Base-by-base conservation (phyloP, 257 asterid species). In the Solanum medicagineum region DNA sequence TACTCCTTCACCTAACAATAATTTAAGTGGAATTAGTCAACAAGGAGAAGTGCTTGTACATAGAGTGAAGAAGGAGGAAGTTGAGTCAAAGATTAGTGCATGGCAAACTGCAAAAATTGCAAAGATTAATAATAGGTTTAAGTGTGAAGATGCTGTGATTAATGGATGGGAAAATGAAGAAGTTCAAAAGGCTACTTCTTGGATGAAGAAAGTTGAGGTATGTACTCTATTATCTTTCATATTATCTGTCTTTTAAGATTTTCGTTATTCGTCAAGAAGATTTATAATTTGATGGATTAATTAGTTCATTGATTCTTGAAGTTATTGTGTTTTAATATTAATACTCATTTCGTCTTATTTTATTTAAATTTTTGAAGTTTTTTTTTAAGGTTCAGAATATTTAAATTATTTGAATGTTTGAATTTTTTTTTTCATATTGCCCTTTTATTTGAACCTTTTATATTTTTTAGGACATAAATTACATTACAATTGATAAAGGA, bases 191-290 rank as follows among this genome's bases (percentile, higher is more conserved):
- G 95, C 98, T 16, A 88, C 77, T 36, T 90, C 98, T 11, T 90
- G 95, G 97, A 96, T 96, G 97, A 96, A 96, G 94, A 96, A 96
- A 90, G 86, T 95, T 66, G 98, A 96, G 98, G 99, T 96, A 90
- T 14, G 85, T 84, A 2, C 5, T 26, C 1, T 1, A 3, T 6
- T 17, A 2, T 7, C 36, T 73, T 32, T 22, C 6, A 47, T 75
- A 47, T 75, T 75, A 75, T 75, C 24, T 15, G 10, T 51, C 15
- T 75, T 49, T 73, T 73, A 45, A 47, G 14, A n/a, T 74, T 74
- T 74, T 73, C 3, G 1, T 44, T 44, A 1, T 11, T 1, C 5
- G 1, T 16, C 8, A 26, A 66, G 0, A 26, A 6, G 0, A 59
- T 59, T 6, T 24, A 63, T 12, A 0, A 24, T 24, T 63, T 5